Percentiles rank a stretch among this genome's conserved stretches.
Conservation (phyloP, 345 rosid genomes). For the Toxicodendron radicans region DNA sequence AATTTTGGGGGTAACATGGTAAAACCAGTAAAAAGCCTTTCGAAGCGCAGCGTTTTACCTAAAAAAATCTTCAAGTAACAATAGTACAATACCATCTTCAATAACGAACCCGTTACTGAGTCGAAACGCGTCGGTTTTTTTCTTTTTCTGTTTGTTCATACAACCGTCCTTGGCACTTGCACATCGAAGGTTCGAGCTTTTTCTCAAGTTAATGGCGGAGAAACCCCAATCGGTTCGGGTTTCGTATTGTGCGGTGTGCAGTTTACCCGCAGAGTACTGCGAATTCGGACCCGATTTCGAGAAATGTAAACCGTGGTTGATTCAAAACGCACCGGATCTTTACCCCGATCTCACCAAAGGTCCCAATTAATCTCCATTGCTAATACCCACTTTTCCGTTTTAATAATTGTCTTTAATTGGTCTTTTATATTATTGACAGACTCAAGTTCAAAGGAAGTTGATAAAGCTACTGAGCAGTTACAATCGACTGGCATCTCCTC, state of each 20-base stretch:
- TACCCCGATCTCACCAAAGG: constrained; percentile 50
- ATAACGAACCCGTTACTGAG: background rate
- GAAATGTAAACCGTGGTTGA: constrained; percentile 53
- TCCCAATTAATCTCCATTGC: constrained; percentile 7
- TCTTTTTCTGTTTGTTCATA: background rate
- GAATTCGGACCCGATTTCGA: constrained; percentile 54
- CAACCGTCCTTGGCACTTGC: background rate
- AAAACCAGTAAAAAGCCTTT: too few relatives aligned
- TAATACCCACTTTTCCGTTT: background rate
- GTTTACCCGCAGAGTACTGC: constrained; percentile 51
- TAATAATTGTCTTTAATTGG: background rate
- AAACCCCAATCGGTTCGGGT: constrained; percentile 40
- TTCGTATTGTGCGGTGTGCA: constrained; percentile 35
- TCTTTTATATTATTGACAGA: constrained; percentile 6
- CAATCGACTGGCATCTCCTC: constrained; percentile 33
- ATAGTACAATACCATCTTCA: too few relatives aligned
- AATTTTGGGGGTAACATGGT: too few relatives aligned
- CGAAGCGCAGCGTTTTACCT: too few relatives aligned
- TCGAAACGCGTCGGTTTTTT: constrained; percentile 15
- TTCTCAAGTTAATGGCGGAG: constrained; percentile 25
- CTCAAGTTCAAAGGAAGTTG: constrained; percentile 29
- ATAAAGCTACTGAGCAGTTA: constrained; percentile 33
- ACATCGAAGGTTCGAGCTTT: too few relatives aligned
- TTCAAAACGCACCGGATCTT: constrained; percentile 47
- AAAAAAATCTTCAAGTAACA: too few relatives aligned